A percentile compares a stretch with the other conserved stretches of the same genome.
Evolutionary conservation across 2,329 filamentous ascomycete genomes (phyloP).

Genomic region (Paraphoma sp.): DNA sequence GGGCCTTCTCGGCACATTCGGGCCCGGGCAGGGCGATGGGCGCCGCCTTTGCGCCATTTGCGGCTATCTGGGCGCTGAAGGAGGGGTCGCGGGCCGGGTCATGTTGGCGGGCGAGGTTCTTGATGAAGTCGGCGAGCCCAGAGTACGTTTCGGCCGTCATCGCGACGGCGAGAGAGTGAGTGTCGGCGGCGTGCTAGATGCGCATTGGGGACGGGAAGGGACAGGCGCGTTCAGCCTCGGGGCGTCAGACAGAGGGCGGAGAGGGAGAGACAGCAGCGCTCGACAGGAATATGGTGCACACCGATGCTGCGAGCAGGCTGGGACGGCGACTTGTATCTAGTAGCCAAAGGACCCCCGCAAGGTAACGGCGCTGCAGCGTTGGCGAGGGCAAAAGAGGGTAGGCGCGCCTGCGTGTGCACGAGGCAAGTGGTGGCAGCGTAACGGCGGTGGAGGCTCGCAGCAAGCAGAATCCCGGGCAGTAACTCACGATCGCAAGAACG

Average conservation of each 20-base stretch:
- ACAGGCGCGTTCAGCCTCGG: slow-evolving; percentile 22
- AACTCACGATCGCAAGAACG: neutral
- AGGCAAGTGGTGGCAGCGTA: slow-evolving; percentile 1
- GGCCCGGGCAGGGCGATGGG: slow-evolving; percentile 78
- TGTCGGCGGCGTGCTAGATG: slow-evolving; percentile 37
- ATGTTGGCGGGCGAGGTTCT: slow-evolving; percentile 58
- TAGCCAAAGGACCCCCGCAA: slow-evolving; percentile 11
- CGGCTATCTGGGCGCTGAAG: slow-evolving; percentile 53
- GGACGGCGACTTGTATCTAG: slow-evolving; percentile 16
- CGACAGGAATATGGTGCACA: slow-evolving; percentile 3
- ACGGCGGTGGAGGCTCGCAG: neutral
- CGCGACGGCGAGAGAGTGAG: slow-evolving; percentile 17
- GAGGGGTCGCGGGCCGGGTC: slow-evolving; percentile 51
- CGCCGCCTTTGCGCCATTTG: slow-evolving; percentile 59
- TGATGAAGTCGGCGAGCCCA: slow-evolving; percentile 51
- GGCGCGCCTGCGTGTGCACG: slow-evolving; percentile 2
- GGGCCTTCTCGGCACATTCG: slow-evolving; percentile 75
- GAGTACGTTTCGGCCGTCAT: slow-evolving; percentile 47
- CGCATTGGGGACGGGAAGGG: slow-evolving; percentile 38
- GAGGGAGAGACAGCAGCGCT: slow-evolving; percentile 4
- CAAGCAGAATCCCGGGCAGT: neutral
- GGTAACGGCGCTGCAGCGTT: slow-evolving; percentile 6
- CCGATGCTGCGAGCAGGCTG: slow-evolving; percentile 6
- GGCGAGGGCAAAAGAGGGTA: slow-evolving; percentile 3
- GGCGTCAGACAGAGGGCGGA: slow-evolving; percentile 4